Percentiles rank a stretch among this genome's conserved stretches.
Evolutionary conservation across 2,329 filamentous ascomycete genomes (phyloP).

Genomic region (Apiospora hydei): DNA sequence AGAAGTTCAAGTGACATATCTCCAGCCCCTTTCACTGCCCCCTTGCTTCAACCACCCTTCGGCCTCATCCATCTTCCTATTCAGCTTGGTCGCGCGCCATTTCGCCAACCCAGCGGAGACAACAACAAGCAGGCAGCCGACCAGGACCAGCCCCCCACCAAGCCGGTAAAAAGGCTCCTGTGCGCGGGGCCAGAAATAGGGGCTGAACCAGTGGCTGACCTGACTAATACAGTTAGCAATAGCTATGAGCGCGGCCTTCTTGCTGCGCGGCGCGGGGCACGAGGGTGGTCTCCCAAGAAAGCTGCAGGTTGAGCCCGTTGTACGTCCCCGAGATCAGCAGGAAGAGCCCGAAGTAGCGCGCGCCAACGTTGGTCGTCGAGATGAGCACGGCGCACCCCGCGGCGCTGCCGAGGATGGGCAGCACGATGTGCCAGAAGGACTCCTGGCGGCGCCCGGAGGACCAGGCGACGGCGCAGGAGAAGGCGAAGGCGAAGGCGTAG

Average conservation of each 20-base stretch:
- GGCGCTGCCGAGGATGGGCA: conserved; percentile 45
- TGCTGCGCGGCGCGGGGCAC: conserved; percentile 48
- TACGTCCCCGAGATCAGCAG: conserved; percentile 48
- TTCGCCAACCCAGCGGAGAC: conserved; percentile 32
- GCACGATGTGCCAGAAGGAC: conserved; percentile 48
- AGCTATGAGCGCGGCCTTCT: conserved; percentile 49
- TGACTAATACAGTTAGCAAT: conserved; percentile 49
- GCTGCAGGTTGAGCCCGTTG: conserved; percentile 47
- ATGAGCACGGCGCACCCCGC: conserved; percentile 50
- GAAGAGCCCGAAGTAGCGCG: conserved; percentile 51
- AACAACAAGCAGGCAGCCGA: conserved; percentile 32
- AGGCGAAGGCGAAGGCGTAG: conserved; percentile 49
- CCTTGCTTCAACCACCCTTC: conserved; percentile 35
- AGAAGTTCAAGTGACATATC: conserved; percentile 27
- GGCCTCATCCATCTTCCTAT: conserved; percentile 38
- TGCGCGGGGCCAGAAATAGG: conserved; percentile 44
- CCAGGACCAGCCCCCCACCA: conserved; percentile 34
- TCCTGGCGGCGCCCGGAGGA: conserved; percentile 45
- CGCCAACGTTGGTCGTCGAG: conserved; percentile 47
- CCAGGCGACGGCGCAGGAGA: conserved; percentile 45
- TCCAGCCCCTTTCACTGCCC: conserved; percentile 35
- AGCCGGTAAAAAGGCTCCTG: conserved; percentile 39
- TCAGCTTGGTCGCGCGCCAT: conserved; percentile 33
- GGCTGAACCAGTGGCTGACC: conserved; percentile 48
- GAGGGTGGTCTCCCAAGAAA: conserved; percentile 49